Percentiles rank a stretch among this genome's conserved stretches.
These are phyloP conservation scores for Pythium folliculosum DNA, from an alignment of 352 stramenopile genomes.

Conservation along the genomic window DNA sequence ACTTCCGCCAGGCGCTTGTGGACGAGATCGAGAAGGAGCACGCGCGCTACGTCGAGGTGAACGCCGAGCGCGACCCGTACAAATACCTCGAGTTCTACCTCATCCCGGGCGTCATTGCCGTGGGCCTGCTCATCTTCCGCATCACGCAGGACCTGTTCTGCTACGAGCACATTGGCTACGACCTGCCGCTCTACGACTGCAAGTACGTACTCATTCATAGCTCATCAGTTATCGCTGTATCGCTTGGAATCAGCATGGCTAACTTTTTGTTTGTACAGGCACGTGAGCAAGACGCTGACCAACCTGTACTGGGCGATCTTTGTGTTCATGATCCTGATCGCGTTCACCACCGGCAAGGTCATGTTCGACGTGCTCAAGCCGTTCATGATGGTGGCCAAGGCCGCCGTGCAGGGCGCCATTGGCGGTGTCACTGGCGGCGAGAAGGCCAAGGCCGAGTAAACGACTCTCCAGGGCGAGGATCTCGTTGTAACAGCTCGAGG, in stretches of 20 bases:
- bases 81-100: slow-evolving; percentile 94
- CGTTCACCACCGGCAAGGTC: slow-evolving; percentile 78
- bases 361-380: slow-evolving; percentile 85
- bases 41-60: slow-evolving; percentile 92
- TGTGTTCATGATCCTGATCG: slow-evolving; percentile 87
- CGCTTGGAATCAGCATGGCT: no score
- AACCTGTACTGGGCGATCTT: slow-evolving; percentile 89
- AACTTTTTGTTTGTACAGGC: slow-evolving; percentile 34
- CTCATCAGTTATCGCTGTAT: no score
- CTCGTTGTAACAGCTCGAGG: not conserved
- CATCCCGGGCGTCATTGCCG: slow-evolving; percentile 89
- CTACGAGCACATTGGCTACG: slow-evolving; percentile 84
- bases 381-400: slow-evolving; percentile 70
- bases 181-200: slow-evolving; percentile 89
- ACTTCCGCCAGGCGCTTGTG: slow-evolving; percentile 80
- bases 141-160: slow-evolving; percentile 84
- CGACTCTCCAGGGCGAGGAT: not conserved
- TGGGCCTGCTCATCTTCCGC: slow-evolving; percentile 89
- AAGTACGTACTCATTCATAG: slow-evolving; percentile 61
- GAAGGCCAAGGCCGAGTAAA: slow-evolving; percentile 75
- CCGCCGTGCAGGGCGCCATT: slow-evolving; percentile 55
- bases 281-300: slow-evolving; percentile 84
- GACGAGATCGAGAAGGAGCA: slow-evolving; percentile 90
- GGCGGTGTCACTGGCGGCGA: slow-evolving; percentile 29
- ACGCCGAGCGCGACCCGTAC: slow-evolving; percentile 95